Evolutionary conservation across 2,329 filamentous ascomycete species (phyloP).

Genomic region (Spiromastix sp.): DNA sequence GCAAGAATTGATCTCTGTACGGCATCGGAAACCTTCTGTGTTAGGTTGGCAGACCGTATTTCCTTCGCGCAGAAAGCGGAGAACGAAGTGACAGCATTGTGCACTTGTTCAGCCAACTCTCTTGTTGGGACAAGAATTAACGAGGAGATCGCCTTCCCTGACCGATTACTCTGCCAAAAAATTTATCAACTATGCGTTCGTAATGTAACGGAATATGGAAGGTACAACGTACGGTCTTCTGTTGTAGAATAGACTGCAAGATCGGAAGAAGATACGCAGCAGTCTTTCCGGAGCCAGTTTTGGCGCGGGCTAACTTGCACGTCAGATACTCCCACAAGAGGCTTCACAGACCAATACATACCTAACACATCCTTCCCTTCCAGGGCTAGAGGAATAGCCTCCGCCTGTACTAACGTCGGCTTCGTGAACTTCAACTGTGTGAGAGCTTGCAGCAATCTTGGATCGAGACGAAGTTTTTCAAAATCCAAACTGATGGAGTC

Average conservation of each 20-base stretch:
- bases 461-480: constrained; percentile 66
- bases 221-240: constrained; percentile 51
- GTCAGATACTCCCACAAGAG: neutral
- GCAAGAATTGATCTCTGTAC: constrained; percentile 81
- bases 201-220: neutral
- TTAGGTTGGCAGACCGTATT: constrained; percentile 72
- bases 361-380: constrained; percentile 77
- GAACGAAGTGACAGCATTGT: constrained; percentile 65
- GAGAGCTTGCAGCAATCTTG: constrained; percentile 76
- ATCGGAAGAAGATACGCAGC: constrained; percentile 89
- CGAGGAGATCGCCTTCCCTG: constrained; percentile 49
- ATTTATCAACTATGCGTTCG: constrained; percentile 64
- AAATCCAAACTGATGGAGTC: constrained; percentile 41
- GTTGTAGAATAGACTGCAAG: constrained; percentile 71
- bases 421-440: constrained; percentile 72
- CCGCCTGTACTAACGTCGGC: constrained; percentile 80
- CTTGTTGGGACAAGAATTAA: constrained; percentile 89
- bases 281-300: constrained; percentile 94
- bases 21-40: constrained; percentile 78
- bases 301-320: constrained; percentile 79
- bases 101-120: constrained; percentile 87
- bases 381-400: constrained; percentile 78
- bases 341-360: constrained; percentile 17
- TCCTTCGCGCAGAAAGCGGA: constrained; percentile 77
- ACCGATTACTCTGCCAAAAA: constrained; percentile 28